phyloP scores from a whole-genome alignment of 108 stramenopile genomes.

The Nitzschia putrida region DNA sequence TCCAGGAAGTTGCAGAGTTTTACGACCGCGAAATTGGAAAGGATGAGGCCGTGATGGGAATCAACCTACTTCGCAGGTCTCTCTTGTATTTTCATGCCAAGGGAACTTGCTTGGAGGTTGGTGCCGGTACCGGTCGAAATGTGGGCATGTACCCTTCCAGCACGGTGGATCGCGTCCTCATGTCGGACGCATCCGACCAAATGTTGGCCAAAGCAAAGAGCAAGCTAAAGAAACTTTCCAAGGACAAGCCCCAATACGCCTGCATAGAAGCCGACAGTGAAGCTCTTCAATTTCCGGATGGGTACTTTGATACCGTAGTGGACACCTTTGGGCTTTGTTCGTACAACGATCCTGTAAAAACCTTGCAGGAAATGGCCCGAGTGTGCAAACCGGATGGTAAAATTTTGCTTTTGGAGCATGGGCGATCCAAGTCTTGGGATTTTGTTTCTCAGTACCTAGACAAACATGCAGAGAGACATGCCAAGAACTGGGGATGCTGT shows the following conservation, averaged over 20 bases:
- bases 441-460: conserved; percentile 66
- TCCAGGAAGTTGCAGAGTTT: conserved; percentile 62
- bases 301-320: conserved; percentile 84
- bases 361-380: conserved; percentile 79
- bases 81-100: conserved; percentile 77
- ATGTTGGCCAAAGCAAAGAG: conserved; percentile 75
- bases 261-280: conserved; percentile 61
- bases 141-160: conserved; percentile 63
- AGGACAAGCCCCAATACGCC: conserved; percentile 45
- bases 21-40: conserved; percentile 74
- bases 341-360: conserved; percentile 82
- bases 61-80: conserved; percentile 65
- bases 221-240: conserved; percentile 41
- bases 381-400: conserved; percentile 84
- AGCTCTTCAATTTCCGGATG: conserved; percentile 52
- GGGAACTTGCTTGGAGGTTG: conserved; percentile 86
- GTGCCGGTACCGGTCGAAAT: conserved; percentile 87
- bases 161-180: conserved; percentile 59
- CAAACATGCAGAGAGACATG: conserved; percentile 79
- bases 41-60: conserved; percentile 81
- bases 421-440: conserved; percentile 62
- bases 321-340: conserved; percentile 94
- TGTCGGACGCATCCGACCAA: conserved; percentile 74
- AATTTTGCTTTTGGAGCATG: conserved; percentile 81
- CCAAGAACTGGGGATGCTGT: conserved; percentile 89